Evolutionary conservation across 768 basidiomycete species (phyloP), one percentile per base, ranked within the genome.

Genomic region (Pisolithus orientalis): DNA sequence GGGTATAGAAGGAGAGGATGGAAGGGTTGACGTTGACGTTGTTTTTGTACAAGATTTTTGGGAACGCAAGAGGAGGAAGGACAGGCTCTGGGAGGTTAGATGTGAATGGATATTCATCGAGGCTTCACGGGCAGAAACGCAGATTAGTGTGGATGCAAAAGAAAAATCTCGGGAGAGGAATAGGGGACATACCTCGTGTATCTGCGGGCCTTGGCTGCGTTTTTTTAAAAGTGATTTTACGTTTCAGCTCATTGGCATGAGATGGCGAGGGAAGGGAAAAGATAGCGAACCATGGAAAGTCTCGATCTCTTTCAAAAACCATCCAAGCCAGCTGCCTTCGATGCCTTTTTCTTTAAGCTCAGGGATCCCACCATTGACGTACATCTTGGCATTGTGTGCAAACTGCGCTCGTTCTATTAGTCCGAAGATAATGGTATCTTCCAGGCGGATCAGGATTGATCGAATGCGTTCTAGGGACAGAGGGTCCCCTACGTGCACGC

Each of bases 381-480:
- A 99, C 53, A 96, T 94, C 54, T 78, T 80, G 21, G 88, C 84
- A 64, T 98, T 97, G 65, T 91, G 87, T 0, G 92, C 92, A 64
- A 97, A 99, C 66, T 98, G 95, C 0, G 94, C 95, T 16, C 96
- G 82, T 67, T 99, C 96, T 62, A 99, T 99, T 52, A 98, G 79
- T 47, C 82, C 85, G 68, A 99, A 99, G 69, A 98, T 98, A 74
- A 99, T 98, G 21, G 95, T 99, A 61, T 99, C 96, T 66, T 99
- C 96, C 24, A 99, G 82, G 27, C 96, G 81, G 56, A 78, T 84
- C 14, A 99, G 76, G 44, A 94, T 87, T 21, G 83, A 83, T 52
- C 96, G 78, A 61, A 99, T 98, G 54, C 83, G 77, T 44, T 93
- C 87, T n/a, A 95, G 74, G 17, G 87, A 89, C 13, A 97, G 79